Base-by-base conservation (phyloP, 805 yeast genomes). In the Debaryomyces castellii region DNA sequence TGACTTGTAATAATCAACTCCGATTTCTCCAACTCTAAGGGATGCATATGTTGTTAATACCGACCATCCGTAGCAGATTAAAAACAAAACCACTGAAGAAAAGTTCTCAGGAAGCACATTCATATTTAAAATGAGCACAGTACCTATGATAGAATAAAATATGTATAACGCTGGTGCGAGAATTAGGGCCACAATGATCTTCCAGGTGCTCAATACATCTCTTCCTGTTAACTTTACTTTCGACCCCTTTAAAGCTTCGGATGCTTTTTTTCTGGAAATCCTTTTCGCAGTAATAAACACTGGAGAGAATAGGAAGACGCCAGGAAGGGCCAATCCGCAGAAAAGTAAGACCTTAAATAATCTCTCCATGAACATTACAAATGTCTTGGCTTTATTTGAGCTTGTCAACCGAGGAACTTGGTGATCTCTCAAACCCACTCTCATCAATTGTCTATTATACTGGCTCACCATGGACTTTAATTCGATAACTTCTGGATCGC, bases 201-300 rank as follows among this genome's bases (percentile, higher is more conserved):
- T 71, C 76, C 76, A 71, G 1, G 75, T 66, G 5, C 71, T 67
- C 39, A 71, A 54, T 20, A 71, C 76, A 54, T 71, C 76, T 14
- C 58, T 63, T 33, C 74, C 77, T 41, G 66, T 62, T 48, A 71
- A 61, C 43, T 71, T 71, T 8, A 71, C 77, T 18, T 62, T 61
- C 1, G 73, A 67, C 1, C 59, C 63, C 3, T 66, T 70, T 41
- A 71, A 57, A 14, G 76, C 76, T 46, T 67, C 66, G 17, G 54
- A 55, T 24, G 73, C 74, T 51, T 71, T 71, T 34, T 52, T 43
- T 18, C 48, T 54, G 3, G 75, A 68, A 24, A 70, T 70, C 25
- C 59, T 53, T 34, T 51, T 54, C 2, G 72, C 62, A 11, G 61
- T 62, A 17, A 69, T 59, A 51, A 71, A 71, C 11, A 71, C 71